Conservation (phyloP, 495 filamentous ascomycete genomes). For the Friedmanniomyces endolithicus region DNA sequence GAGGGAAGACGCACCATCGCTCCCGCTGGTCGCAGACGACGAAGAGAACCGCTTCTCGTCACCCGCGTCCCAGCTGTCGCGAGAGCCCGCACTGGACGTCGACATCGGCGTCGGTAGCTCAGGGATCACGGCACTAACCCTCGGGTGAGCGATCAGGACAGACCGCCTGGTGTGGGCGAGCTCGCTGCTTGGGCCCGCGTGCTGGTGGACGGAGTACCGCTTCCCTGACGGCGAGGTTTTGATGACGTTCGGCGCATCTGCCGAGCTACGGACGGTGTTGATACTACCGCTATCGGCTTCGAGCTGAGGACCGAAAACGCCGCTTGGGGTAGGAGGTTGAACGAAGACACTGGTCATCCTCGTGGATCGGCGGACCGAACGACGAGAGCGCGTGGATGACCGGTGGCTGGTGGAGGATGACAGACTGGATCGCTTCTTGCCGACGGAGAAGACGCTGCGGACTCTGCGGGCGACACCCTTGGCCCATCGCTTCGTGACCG, state of each 20-base stretch:
- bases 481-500: neutral
- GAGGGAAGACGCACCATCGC: neutral
- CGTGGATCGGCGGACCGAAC: neutral
- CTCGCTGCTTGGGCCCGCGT: neutral
- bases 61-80: neutral
- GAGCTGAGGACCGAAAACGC: neutral
- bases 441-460: neutral
- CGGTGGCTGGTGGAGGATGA: neutral
- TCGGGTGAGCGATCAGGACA: neutral
- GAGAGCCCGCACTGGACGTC: neutral
- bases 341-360: neutral
- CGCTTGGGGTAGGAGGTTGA: neutral
- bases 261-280: neutral
- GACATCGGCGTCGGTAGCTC: neutral
- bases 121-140: neutral
- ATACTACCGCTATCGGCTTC: too few species aligned
- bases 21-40: neutral
- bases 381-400: slow-evolving; percentile 7
- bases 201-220: neutral
- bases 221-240: neutral
- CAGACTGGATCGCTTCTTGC: neutral
- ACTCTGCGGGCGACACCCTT: neutral
- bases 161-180: neutral
- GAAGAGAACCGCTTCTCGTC: neutral
- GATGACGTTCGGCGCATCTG: neutral